phyloP scores from a whole-genome alignment of 805 yeast species.

The Candida alai region DNA sequence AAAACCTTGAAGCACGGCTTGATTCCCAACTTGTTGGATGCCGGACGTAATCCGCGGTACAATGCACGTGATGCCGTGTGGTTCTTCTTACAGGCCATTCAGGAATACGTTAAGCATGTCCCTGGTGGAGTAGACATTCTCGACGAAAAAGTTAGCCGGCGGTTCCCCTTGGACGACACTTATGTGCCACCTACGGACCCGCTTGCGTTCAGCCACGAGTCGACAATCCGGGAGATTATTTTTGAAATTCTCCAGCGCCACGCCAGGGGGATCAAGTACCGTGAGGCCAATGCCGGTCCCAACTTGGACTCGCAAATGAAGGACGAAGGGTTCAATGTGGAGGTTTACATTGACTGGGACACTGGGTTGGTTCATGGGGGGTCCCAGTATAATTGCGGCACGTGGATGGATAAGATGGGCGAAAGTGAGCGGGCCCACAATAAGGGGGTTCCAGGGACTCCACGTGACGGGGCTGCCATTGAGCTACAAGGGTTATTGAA shows the following conservation, averaged over 20 bases:
- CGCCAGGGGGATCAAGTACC: conserved; percentile 78
- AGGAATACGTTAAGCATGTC: conserved; percentile 66
- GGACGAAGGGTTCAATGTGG: conserved; percentile 87
- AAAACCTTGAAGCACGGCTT: conserved; percentile 90
- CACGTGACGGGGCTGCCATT: conserved; percentile 94
- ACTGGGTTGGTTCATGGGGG: conserved; percentile 92
- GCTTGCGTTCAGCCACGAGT: conserved; percentile 68
- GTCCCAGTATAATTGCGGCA: conserved; percentile 89
- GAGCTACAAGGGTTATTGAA: conserved; percentile 88
- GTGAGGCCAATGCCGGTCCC: conserved; percentile 95
- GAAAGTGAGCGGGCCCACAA: conserved; percentile 80
- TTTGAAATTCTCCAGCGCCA: conserved; percentile 84
- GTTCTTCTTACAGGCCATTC: conserved; percentile 88
- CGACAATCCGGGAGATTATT: conserved; percentile 70
- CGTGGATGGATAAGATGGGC: conserved; percentile 99
- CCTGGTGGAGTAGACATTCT: conserved; percentile 69
- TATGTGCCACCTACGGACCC: conserved; percentile 67
- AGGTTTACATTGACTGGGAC: conserved; percentile 77
- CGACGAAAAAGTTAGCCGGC: conserved; percentile 67
- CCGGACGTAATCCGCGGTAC: conserved; percentile 90
- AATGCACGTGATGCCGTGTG: conserved; percentile 97
- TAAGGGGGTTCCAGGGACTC: conserved; percentile 95
- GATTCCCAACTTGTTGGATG: conserved; percentile 88
- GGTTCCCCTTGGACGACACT: conserved; percentile 87
- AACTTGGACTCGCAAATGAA: conserved; percentile 87